Percentiles rank a stretch among this genome's conserved stretches.
Conservation (phyloP, 2,329 filamentous ascomycete genomes). For the Phaeophleospora eucalypticola region DNA sequence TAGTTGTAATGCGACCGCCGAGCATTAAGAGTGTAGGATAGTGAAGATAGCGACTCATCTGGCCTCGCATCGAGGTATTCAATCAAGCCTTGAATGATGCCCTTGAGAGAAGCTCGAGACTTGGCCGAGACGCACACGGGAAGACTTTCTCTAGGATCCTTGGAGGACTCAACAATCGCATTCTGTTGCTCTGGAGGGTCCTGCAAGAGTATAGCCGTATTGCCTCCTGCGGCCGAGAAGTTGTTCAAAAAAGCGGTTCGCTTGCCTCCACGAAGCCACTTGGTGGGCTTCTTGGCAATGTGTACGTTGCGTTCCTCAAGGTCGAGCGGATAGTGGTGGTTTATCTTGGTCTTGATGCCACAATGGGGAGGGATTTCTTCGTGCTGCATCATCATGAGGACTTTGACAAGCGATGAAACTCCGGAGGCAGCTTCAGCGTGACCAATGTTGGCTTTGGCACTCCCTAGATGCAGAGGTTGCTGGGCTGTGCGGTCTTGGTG, state of each 20-base stretch:
- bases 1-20: constrained; percentile 64
- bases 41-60: constrained; percentile 45
- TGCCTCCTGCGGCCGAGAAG: constrained; percentile 68
- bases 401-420: constrained; percentile 57
- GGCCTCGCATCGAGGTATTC: constrained; percentile 53
- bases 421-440: constrained; percentile 29
- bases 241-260: constrained; percentile 52
- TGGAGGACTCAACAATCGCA: constrained; percentile 23
- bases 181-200: constrained; percentile 36
- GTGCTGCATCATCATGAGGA: constrained; percentile 58
- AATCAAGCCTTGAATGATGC: constrained; percentile 55
- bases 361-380: constrained; percentile 61
- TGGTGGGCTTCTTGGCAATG: constrained; percentile 49
- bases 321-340: constrained; percentile 55
- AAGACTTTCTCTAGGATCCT: constrained; percentile 55
- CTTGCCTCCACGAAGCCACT: constrained; percentile 37
- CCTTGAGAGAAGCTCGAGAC: constrained; percentile 43
- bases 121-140: constrained; percentile 59
- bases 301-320: constrained; percentile 55
- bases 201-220: constrained; percentile 63
- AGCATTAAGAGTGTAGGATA: constrained; percentile 33
- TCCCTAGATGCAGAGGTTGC: constrained; percentile 22
- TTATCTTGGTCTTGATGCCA: constrained; percentile 63
- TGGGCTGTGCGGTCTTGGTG: background rate
- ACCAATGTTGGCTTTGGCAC: constrained; percentile 29